A percentile compares a stretch with the other conserved stretches of the same genome.
These are phyloP conservation scores for Stropharia rugosoannulata DNA, from an alignment of 768 basidiomycete genomes.

Conservation along the genomic window DNA sequence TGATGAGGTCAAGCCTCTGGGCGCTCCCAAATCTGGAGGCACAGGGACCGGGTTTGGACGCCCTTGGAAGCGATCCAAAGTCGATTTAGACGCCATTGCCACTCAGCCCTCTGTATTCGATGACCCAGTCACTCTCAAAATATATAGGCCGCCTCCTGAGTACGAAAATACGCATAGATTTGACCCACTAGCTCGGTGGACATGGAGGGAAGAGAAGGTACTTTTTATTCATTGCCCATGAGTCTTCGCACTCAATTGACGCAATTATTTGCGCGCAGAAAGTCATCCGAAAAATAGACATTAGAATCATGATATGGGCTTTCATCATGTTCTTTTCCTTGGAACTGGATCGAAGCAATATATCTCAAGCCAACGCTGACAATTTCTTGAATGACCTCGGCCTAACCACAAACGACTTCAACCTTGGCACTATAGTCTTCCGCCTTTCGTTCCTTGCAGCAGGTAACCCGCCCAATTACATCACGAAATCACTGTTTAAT, in stretches of 20 bases:
- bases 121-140: constrained; percentile 47
- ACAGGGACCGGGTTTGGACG: constrained; percentile 18
- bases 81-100: constrained; percentile 50
- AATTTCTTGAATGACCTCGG: constrained; percentile 63
- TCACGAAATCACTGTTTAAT: not conserved
- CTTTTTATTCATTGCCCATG: constrained; percentile 6
- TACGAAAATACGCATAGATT: constrained; percentile 68
- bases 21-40: constrained; percentile 1
- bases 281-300: constrained; percentile 60
- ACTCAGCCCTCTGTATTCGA: constrained; percentile 67
- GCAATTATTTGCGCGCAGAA: constrained; percentile 24
- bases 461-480: constrained; percentile 20
- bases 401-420: constrained; percentile 63
- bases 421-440: constrained; percentile 62
- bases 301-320: constrained; percentile 60
- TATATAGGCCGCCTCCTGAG: constrained; percentile 48
- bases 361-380: constrained; percentile 68
- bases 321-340: constrained; percentile 63
- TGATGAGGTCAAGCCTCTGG: constrained; percentile 7
- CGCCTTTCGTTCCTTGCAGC: constrained; percentile 45
- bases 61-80: constrained; percentile 26
- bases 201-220: constrained; percentile 65
- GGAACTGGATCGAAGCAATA: constrained; percentile 58
- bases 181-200: constrained; percentile 67
- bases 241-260: not conserved